phyloP scores from a whole-genome alignment of 352 stramenopile genomes.

The Globisporangium camurandrum region DNA sequence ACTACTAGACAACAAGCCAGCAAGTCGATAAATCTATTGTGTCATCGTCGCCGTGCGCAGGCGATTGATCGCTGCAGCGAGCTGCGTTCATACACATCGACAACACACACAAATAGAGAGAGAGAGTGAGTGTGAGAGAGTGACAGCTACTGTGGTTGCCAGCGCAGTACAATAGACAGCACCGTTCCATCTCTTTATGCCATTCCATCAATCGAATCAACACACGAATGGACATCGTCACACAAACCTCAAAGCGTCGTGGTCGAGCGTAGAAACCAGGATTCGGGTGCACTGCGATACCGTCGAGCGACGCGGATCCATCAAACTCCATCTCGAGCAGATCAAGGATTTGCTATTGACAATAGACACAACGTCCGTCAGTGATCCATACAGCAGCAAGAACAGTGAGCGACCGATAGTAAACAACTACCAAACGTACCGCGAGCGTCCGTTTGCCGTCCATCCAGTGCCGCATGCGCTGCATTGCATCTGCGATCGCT shows the following conservation, averaged over 20 bases:
- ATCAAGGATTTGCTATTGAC: slow-evolving; percentile 49
- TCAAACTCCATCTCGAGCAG: slow-evolving; percentile 66
- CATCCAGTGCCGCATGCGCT: slow-evolving; percentile 47
- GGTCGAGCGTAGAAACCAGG: slow-evolving; percentile 72
- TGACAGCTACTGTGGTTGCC: too few relatives aligned
- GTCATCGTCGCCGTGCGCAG: slow-evolving; percentile 66
- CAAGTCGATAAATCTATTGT: too few relatives aligned
- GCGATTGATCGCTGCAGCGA: slow-evolving; percentile 85
- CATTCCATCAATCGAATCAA: background rate
- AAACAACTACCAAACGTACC: slow-evolving; percentile 15
- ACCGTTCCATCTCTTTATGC: background rate
- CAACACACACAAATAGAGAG: too few relatives aligned
- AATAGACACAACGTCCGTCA: background rate
- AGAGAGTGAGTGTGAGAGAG: too few relatives aligned
- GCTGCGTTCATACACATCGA: slow-evolving; percentile 24
- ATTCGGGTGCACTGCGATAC: slow-evolving; percentile 42
- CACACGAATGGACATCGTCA: background rate
- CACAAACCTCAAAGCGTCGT: slow-evolving; percentile 68
- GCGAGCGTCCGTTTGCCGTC: slow-evolving; percentile 47
- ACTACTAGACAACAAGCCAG: too few relatives aligned
- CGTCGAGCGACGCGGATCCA: slow-evolving; percentile 50
- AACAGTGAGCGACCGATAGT: background rate
- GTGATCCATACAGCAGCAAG: background rate
- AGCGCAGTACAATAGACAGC: too few relatives aligned
- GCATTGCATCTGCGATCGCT: slow-evolving; percentile 65